phyloP scores from a whole-genome alignment of 306 rosid species.

The Castanea crenata region DNA sequence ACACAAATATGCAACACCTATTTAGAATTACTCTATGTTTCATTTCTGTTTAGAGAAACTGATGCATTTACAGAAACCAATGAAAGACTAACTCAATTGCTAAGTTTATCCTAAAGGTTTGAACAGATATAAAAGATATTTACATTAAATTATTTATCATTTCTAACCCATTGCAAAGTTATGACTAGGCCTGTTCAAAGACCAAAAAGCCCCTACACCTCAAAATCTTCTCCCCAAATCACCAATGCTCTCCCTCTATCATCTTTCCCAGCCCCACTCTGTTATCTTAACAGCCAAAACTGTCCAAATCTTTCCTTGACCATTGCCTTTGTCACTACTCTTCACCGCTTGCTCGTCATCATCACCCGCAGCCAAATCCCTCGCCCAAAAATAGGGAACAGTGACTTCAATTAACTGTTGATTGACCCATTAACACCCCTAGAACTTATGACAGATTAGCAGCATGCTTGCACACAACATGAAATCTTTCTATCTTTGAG shows the following conservation, averaged over 20 bases:
- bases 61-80: not conserved
- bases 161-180: not conserved
- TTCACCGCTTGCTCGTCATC: no score
- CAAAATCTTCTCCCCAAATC: no score
- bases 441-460: not conserved
- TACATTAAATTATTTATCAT: not conserved
- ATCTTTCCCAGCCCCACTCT: no score
- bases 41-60: not conserved
- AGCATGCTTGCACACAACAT: not conserved
- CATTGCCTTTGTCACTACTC: no score
- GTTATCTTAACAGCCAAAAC: no score
- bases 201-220: no score
- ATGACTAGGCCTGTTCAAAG: not conserved
- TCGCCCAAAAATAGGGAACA: no score
- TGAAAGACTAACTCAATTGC: not conserved
- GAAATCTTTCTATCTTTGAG: not conserved
- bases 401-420: no score
- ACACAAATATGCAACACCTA: constrained; percentile 17
- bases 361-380: no score
- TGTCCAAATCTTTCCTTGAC: no score
- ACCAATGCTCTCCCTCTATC: no score
- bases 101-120: not conserved
- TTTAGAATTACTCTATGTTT: not conserved
- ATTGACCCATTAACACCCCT: no score
- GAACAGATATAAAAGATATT: not conserved